A percentile compares a stretch with the other conserved stretches of the same genome.
Evolutionary conservation across 148 eudicot genomes (phyloP).

Genomic region (Linanthus parryae): DNA sequence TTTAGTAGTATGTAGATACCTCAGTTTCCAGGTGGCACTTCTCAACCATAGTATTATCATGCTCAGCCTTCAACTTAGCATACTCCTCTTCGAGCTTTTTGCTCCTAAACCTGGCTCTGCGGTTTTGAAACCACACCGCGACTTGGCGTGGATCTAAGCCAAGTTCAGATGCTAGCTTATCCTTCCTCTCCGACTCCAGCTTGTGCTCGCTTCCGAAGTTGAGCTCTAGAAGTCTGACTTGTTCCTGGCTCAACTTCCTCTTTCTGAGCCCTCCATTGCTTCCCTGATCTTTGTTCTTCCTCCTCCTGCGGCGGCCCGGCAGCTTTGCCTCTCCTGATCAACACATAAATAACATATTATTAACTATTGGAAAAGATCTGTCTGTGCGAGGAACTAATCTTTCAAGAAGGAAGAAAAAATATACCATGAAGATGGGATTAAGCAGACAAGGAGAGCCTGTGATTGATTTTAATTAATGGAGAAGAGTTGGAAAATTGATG

Average conservation of each 20-base stretch:
- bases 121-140: constrained; percentile 96
- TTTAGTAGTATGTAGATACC: constrained; percentile 25
- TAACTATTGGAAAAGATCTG: no score
- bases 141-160: constrained; percentile 88
- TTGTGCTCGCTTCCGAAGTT: constrained; percentile 77
- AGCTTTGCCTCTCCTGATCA: not conserved
- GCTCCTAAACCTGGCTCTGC: constrained; percentile 88
- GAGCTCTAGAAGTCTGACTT: constrained; percentile 30
- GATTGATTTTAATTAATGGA: not conserved
- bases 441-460: not conserved
- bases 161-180: constrained; percentile 62
- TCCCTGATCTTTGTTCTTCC: constrained; percentile 7
- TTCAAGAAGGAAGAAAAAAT: not conserved
- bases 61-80: constrained; percentile 46
- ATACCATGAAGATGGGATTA: not conserved
- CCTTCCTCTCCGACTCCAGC: constrained; percentile 81
- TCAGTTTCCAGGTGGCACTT: constrained; percentile 75
- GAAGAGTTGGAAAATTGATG: not conserved
- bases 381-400: no score
- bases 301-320: not conserved
- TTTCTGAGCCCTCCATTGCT: not conserved
- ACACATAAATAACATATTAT: not conserved
- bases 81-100: constrained; percentile 81
- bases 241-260: constrained; percentile 10
- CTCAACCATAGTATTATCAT: constrained; percentile 42